Evolutionary conservation across 2,329 filamentous ascomycete genomes (phyloP).

Genomic region (Penicillium sp.): DNA sequence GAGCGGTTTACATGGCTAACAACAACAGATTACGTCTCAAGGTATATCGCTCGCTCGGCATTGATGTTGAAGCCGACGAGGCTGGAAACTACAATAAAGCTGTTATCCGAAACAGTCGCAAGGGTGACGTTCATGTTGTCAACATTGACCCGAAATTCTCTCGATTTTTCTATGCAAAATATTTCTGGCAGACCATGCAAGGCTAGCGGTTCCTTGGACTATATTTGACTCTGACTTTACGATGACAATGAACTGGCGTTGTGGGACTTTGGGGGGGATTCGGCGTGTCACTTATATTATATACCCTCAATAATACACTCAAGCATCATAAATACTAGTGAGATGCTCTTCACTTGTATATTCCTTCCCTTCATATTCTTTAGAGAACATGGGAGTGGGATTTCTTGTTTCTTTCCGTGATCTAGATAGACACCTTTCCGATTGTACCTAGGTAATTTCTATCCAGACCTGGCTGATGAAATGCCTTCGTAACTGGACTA

Average conservation of each 20-base stretch:
- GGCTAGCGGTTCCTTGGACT: slow-evolving; percentile 20
- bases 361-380: too few relatives aligned
- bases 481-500: too few relatives aligned
- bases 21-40: slow-evolving; percentile 67
- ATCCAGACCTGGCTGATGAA: too few relatives aligned
- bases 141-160: slow-evolving; percentile 93
- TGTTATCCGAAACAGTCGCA: slow-evolving; percentile 76
- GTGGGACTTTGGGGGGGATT: background rate
- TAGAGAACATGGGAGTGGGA: too few relatives aligned
- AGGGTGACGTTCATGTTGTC: slow-evolving; percentile 90
- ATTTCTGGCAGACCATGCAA: slow-evolving; percentile 88
- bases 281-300: background rate
- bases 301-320: slow-evolving; percentile 6
- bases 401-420: too few relatives aligned
- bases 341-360: too few relatives aligned
- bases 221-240: background rate
- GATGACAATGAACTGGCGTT: slow-evolving; percentile 8
- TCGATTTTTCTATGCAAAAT: slow-evolving; percentile 87
- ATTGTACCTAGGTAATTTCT: too few relatives aligned
- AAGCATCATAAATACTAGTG: too few relatives aligned
- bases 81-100: slow-evolving; percentile 80
- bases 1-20: background rate
- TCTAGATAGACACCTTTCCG: too few relatives aligned
- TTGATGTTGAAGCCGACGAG: slow-evolving; percentile 80
- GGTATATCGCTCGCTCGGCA: slow-evolving; percentile 85